Evolutionary conservation across 2,329 filamentous ascomycete genomes (phyloP), one percentile per base, ranked within the genome.

Genomic region (Venturia nashicola): DNA sequence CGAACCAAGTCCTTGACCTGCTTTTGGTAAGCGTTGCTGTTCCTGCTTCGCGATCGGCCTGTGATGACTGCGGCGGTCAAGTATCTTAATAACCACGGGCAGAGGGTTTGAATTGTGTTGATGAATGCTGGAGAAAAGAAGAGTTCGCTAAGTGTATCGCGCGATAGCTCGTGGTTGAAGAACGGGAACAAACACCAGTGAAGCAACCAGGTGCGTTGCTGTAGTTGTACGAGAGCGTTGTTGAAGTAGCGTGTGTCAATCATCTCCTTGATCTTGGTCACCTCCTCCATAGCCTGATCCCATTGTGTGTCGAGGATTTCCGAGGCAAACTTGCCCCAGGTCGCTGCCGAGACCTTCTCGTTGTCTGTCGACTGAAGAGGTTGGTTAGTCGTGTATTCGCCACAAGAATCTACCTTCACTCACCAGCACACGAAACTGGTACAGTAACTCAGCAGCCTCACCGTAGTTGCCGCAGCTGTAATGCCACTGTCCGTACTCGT

Each of bases 111-210:
- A 76, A 99, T 97, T 71, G 93, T 97, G 85, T 97, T 99, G 86
- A 99, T 99, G 83, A 91, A 99, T 71, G 91, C 85, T 68, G 92
- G 89, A 68, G 89, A 95, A 85, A 99, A 97, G 83, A 97, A 94
- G 75, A 97, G 86, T 71, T 99, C 94, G 73, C 94, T 90, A 71
- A 99, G 84, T 70, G 86, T 85, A 74, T 99, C 94, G 72, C 93
- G 91, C 65, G 91, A 90, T 68, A 86, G 83, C 72, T 97, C 93
- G 80, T 90, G 88, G 86, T 99, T 97, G 85, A 97, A 99, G 80
- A 97, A 92, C 67, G 94, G 93, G 85, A 97, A 99, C 67, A 99
- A 87, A 57, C 90, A 87, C 92, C 94, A 99, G 88, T 99, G 94
- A 71, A 96, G 89, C 72, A 99, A 83, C 90, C 93, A 96, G 65